Evolutionary conservation across 352 stramenopile species (phyloP).

Genomic region (Thalassiosira exigua): DNA sequence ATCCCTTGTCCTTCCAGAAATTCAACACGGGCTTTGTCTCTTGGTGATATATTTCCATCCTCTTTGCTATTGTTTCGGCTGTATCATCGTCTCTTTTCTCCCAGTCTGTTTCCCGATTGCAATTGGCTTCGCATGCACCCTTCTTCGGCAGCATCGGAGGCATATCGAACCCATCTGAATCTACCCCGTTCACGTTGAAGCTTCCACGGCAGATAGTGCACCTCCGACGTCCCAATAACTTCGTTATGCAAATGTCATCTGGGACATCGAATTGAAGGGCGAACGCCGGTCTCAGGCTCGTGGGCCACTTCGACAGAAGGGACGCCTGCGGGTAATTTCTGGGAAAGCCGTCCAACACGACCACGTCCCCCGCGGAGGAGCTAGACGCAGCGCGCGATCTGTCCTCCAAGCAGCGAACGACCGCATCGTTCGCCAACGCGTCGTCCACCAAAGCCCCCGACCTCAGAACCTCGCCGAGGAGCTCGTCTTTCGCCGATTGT

Average conservation of each 20-base stretch:
- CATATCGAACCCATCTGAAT: conserved; percentile 69
- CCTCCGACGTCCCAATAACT: conserved; percentile 73
- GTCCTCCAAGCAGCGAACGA: conserved; percentile 27
- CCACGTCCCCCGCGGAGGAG: conserved; percentile 5
- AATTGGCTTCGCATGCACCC: conserved; percentile 36
- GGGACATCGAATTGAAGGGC: conserved; percentile 77
- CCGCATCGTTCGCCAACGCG: conserved; percentile 57
- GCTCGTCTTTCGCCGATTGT: conserved; percentile 31
- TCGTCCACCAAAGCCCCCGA: conserved; percentile 72
- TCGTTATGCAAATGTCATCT: conserved; percentile 73
- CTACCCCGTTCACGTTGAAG: conserved; percentile 75
- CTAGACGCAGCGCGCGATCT: neutral
- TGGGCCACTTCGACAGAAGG: conserved; percentile 64
- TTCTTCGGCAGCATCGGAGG: conserved; percentile 63
- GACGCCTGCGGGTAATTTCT: conserved; percentile 67
- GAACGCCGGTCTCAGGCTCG: conserved; percentile 37
- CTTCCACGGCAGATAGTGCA: conserved; percentile 67
- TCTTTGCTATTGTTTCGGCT: conserved; percentile 56
- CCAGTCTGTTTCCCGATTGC: conserved; percentile 59
- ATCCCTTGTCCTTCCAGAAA: conserved; percentile 54
- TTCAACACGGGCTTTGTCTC: conserved; percentile 71
- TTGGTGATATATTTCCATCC: conserved; percentile 68
- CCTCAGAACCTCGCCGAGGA: conserved; percentile 35
- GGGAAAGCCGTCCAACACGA: conserved; percentile 83
- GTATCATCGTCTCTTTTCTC: conserved; percentile 75